Base-by-base conservation (phyloP, 306 rosid genomes). In the Trifolium dubium region DNA sequence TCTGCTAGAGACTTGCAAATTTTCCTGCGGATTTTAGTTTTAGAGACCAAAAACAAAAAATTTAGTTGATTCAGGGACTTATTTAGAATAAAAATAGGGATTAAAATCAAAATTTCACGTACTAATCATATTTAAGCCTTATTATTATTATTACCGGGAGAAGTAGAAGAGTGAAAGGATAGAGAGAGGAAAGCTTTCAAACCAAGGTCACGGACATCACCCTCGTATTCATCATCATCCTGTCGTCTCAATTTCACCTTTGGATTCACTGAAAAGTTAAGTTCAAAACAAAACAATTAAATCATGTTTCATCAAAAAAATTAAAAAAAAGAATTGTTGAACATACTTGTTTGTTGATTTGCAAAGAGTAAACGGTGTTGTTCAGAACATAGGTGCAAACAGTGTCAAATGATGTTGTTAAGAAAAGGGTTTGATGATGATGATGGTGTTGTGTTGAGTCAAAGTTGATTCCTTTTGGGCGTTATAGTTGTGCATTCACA, bases 201-300 rank as follows among this genome's bases (percentile, higher is more conserved):
- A 54, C 79, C 76, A 43, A 58, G 80, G 55, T 81, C 58, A 46
- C 35, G 59, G 18, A 6, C 41, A 67, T 43, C 67, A 37, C 2
- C 55, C 2, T 72, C 70, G 13, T 18, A n/a, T 14, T 67, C 72
- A 59, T 77, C 65, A 14, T 77, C 62, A 37, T 28, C 30, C 18
- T 76, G 62, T n/a, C 40, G 79, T 32, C 79, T 77, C 11, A 77
- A 82, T 82, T 59, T 84, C 76, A 84, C 83, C 76, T 60, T 84
- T 1, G 85, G 79, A 77, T 81, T 74, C 88, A 84, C 88, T 77
- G 73, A 29, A 46, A 46, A 5, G n/a, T 4, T 34, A 28, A 53
- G 58, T 32, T 37, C 19, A 37, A 69, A 72, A 70, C 34, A 74
- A 6, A 75, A 43, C 12, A 71, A 65, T 29, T 14, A 59, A 15